Evolutionary conservation across 2,329 filamentous ascomycete genomes (phyloP).

Genomic region (Colletotrichum tanaceti): DNA sequence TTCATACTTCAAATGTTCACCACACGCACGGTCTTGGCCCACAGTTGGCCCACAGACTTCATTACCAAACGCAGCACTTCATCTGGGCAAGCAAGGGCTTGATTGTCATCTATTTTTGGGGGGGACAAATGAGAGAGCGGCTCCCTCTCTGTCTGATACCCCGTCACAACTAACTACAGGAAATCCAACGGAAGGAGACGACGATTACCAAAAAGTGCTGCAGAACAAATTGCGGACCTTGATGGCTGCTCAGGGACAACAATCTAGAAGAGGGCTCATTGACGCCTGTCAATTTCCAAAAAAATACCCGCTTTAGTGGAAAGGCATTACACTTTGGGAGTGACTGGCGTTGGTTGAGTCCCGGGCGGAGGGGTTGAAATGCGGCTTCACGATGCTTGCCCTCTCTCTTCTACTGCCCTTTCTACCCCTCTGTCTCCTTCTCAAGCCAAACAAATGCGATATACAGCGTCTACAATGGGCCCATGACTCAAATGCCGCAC

Average conservation of each 20-base stretch:
- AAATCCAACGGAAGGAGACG: not conserved
- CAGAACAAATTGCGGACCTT: not conserved
- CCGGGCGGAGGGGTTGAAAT: not conserved
- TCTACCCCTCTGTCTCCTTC: too few species aligned
- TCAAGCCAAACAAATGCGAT: not conserved
- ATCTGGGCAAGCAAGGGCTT: not conserved
- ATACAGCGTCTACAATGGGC: not conserved
- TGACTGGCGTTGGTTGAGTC: not conserved
- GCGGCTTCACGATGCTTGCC: not conserved
- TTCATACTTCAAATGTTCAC: too few species aligned
- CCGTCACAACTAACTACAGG: not conserved
- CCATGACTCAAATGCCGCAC: slow-evolving; percentile 19
- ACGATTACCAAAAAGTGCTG: not conserved
- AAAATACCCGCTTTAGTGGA: not conserved
- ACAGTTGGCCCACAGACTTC: not conserved
- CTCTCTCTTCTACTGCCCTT: too few species aligned
- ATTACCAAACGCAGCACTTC: not conserved
- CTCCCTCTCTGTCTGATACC: not conserved
- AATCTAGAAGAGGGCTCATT: not conserved
- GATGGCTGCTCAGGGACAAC: not conserved
- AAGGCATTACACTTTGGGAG: not conserved
- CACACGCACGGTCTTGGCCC: not conserved
- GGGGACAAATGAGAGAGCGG: not conserved
- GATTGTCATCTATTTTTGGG: not conserved
- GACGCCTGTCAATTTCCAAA: not conserved